Evolutionary conservation across 306 rosid genomes (phyloP).

Genomic region (Sesbania bispinosa): DNA sequence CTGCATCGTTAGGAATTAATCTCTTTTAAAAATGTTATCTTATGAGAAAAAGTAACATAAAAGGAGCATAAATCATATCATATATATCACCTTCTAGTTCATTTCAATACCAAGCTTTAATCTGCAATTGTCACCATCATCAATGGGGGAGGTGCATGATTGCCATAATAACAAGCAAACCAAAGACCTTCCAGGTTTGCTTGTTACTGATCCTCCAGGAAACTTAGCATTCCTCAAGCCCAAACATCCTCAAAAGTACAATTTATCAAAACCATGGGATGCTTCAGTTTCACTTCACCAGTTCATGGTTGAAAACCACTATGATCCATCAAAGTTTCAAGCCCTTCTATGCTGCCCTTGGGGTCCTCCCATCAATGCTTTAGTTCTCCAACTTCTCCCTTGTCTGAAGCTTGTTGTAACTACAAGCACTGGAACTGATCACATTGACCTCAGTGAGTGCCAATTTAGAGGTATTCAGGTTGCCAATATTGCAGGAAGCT

Average conservation of each 20-base stretch:
- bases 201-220: slow-evolving; percentile 27
- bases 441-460: slow-evolving; percentile 44
- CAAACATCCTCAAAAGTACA: background rate
- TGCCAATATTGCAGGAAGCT: slow-evolving; percentile 7
- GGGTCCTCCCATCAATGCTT: slow-evolving; percentile 18
- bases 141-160: background rate
- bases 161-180: background rate
- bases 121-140: background rate
- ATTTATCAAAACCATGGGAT: background rate
- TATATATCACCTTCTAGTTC: no score
- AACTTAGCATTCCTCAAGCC: background rate
- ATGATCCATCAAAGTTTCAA: background rate
- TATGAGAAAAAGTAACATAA: no score
- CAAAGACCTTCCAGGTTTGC: slow-evolving; percentile 19
- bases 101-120: no score
- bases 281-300: slow-evolving; percentile 11
- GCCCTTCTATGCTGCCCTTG: background rate
- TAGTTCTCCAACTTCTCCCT: slow-evolving; percentile 23
- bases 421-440: slow-evolving; percentile 33
- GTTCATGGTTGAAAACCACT: slow-evolving; percentile 15
- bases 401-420: slow-evolving; percentile 25
- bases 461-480: slow-evolving; percentile 26
- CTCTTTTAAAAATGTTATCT: no score
- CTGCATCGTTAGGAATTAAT: no score
- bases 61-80: no score